Conservation (phyloP, 495 filamentous ascomycete species). For the Talaromyces wortmannii region DNA sequence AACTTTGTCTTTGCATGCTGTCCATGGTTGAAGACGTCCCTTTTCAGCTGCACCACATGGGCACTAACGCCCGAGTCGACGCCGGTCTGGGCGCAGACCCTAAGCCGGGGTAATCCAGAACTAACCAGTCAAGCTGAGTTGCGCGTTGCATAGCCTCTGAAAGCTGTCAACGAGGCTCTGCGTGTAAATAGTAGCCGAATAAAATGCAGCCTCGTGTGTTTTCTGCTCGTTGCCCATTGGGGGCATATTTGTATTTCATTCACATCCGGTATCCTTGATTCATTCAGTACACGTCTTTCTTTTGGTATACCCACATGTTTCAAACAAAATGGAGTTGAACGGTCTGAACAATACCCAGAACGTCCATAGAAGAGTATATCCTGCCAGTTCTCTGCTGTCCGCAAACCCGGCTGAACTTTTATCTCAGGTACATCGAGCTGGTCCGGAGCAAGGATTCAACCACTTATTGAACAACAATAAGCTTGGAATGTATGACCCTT, state of each 20-base stretch:
- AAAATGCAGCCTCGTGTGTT: background rate
- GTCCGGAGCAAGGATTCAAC: conserved; percentile 3
- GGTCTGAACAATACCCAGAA: background rate
- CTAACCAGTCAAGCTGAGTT: background rate
- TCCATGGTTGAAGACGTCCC: background rate
- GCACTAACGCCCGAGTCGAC: background rate
- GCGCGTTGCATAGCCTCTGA: background rate
- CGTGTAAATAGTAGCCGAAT: background rate
- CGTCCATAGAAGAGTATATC: background rate
- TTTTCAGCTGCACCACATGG: background rate
- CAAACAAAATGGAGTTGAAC: background rate
- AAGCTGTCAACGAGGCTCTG: background rate
- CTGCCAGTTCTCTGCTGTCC: background rate
- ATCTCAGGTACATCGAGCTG: background rate
- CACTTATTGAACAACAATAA: conserved; percentile 5
- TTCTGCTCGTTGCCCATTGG: background rate
- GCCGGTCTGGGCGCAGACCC: background rate
- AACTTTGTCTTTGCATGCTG: no score
- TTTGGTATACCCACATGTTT: background rate
- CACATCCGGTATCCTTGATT: background rate
- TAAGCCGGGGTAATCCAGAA: background rate
- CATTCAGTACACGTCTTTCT: no score
- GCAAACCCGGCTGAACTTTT: background rate
- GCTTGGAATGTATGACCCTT: conserved; percentile 3
- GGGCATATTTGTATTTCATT: background rate